These are phyloP conservation scores for Leccinum subgranulosum DNA, from an alignment of 768 basidiomycete genomes.

Conservation along the genomic window DNA sequence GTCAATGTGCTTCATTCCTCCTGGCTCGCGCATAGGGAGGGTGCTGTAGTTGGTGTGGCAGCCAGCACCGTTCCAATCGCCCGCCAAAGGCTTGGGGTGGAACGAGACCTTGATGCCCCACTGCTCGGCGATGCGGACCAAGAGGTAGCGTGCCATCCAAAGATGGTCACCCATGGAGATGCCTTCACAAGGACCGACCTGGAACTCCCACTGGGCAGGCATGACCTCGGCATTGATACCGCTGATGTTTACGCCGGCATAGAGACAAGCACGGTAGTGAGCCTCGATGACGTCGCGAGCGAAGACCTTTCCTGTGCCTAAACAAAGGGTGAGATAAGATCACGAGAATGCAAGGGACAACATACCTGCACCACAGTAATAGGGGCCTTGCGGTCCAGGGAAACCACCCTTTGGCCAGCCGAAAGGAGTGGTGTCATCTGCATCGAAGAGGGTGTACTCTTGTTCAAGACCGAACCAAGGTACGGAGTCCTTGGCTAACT, in stretches of 20 bases:
- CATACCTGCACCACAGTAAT: slow-evolving; percentile 97
- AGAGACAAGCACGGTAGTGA: slow-evolving; percentile 96
- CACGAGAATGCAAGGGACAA: not conserved
- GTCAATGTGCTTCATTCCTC: slow-evolving; percentile 91
- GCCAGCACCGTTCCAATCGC: slow-evolving; percentile 99
- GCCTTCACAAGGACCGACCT: slow-evolving; percentile 97
- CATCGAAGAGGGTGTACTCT: slow-evolving; percentile 97
- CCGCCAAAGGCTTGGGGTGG: slow-evolving; percentile 97
- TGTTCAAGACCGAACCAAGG: slow-evolving; percentile 99
- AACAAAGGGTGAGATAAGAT: slow-evolving; percentile 8
- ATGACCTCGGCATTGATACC: slow-evolving; percentile 99
- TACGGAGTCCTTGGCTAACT: slow-evolving; percentile 69
- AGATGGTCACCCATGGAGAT: slow-evolving; percentile 99
- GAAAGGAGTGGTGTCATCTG: slow-evolving; percentile 76
- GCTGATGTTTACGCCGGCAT: slow-evolving; percentile 94
- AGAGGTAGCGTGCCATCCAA: slow-evolving; percentile 98
- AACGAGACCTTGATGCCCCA: slow-evolving; percentile 97
- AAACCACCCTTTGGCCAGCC: slow-evolving; percentile 99
- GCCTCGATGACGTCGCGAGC: slow-evolving; percentile 99
- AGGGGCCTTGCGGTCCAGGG: slow-evolving; percentile 98
- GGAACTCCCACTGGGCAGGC: slow-evolving; percentile 99
- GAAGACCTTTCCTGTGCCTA: slow-evolving; percentile 95
- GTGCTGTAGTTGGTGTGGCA: slow-evolving; percentile 99
- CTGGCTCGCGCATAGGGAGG: slow-evolving; percentile 88
- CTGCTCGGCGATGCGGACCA: slow-evolving; percentile 94